These are phyloP conservation scores for Pleurotus salmoneostramineus DNA, from an alignment of 768 basidiomycete genomes.

Conservation along the genomic window DNA sequence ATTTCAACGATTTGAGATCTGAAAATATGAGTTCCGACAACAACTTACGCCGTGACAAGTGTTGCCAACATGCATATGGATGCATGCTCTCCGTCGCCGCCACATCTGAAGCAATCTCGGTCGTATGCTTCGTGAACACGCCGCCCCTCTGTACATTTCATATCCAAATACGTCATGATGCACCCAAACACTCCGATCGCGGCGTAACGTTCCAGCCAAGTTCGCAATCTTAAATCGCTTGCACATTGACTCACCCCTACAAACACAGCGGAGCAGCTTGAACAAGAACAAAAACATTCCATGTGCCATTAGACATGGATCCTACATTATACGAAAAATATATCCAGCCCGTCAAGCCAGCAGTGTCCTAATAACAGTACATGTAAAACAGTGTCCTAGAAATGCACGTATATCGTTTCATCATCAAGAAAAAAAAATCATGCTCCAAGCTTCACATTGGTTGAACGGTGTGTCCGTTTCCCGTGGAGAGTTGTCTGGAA, in stretches of 20 bases:
- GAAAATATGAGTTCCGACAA: no score
- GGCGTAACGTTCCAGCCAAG: not conserved
- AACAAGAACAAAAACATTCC: no score
- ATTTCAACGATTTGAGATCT: no score
- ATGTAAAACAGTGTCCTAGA: not conserved
- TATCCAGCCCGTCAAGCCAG: not conserved
- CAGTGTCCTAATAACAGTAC: not conserved
- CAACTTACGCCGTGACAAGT: no score
- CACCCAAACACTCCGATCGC: not conserved
- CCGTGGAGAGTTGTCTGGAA: not conserved
- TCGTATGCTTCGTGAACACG: not conserved
- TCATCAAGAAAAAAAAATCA: not conserved
- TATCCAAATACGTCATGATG: not conserved
- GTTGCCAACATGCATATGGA: no score
- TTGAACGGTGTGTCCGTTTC: not conserved
- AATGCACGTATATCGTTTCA: not conserved
- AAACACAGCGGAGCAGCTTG: no score
- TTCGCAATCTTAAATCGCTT: not conserved
- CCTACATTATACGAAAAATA: not conserved
- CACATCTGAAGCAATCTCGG: not conserved
- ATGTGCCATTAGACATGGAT: not conserved
- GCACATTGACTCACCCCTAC: not conserved
- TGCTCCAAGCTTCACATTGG: not conserved
- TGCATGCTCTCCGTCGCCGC: no score
- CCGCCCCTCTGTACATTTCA: not conserved